phyloP scores from a whole-genome alignment of 805 yeast genomes.

The Ogataea sp. region DNA sequence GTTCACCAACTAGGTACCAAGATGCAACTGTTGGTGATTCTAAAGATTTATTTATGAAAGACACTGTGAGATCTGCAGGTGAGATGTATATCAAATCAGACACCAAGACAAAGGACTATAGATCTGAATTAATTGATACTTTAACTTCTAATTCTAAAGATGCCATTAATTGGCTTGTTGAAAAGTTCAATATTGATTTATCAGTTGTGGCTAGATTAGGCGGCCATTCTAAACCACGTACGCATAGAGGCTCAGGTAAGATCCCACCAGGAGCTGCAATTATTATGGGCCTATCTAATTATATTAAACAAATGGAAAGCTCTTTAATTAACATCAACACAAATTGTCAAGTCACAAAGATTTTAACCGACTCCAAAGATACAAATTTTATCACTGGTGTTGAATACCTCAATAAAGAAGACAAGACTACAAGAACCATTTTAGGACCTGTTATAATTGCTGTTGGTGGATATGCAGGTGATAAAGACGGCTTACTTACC shows the following conservation, averaged over 20 bases:
- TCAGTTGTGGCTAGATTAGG: constrained; percentile 69
- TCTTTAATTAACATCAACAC: constrained; percentile 23
- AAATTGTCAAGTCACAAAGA: constrained; percentile 31
- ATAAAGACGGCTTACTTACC: constrained; percentile 39
- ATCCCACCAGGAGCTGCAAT: constrained; percentile 63
- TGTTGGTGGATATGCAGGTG: constrained; percentile 65
- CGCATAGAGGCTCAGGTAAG: constrained; percentile 70
- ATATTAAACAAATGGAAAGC: constrained; percentile 38
- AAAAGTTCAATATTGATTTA: constrained; percentile 49
- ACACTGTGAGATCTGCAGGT: constrained; percentile 57
- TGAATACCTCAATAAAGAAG: constrained; percentile 25
- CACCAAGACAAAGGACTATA: constrained; percentile 20
- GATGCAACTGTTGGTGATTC: constrained; percentile 43
- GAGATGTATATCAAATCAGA: constrained; percentile 33
- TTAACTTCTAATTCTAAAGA: constrained; percentile 53
- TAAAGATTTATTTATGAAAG: constrained; percentile 46
- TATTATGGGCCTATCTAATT: constrained; percentile 44
- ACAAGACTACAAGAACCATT: constrained; percentile 16
- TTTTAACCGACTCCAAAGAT: constrained; percentile 20
- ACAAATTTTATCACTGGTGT: constrained; percentile 18
- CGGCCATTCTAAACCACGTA: constrained; percentile 74
- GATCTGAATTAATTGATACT: constrained; percentile 48
- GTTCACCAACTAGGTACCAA: constrained; percentile 64
- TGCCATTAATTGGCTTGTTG: constrained; percentile 68
- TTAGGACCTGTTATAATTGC: constrained; percentile 54